phyloP scores from a whole-genome alignment of 805 yeast species.

The Metschnikowia sp. region DNA sequence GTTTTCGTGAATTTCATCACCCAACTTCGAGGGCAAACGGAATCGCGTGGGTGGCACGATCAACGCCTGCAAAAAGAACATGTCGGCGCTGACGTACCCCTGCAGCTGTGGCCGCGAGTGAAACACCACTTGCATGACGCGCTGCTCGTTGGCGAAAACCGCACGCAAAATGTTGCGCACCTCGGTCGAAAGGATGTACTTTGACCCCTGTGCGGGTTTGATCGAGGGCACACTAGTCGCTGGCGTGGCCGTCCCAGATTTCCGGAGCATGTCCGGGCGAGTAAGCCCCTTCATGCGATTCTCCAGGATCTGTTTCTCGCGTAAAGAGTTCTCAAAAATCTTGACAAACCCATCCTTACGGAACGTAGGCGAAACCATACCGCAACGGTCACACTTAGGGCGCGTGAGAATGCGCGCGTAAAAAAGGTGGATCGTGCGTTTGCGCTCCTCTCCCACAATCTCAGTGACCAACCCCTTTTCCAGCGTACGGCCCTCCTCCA shows the following conservation, averaged over 20 bases:
- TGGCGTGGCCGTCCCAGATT: constrained; percentile 24
- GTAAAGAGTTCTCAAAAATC: constrained; percentile 82
- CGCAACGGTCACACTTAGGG: constrained; percentile 93
- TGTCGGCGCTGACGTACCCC: constrained; percentile 59
- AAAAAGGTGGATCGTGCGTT: constrained; percentile 65
- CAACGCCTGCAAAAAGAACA: constrained; percentile 84
- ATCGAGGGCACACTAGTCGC: constrained; percentile 19
- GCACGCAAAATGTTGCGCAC: constrained; percentile 72
- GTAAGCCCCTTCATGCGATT: constrained; percentile 78
- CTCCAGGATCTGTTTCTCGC: constrained; percentile 74
- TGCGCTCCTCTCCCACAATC: constrained; percentile 83
- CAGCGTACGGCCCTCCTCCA: constrained; percentile 71
- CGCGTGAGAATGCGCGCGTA: constrained; percentile 70
- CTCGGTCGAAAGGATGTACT: constrained; percentile 85
- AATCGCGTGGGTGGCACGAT: constrained; percentile 97
- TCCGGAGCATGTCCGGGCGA: constrained; percentile 64
- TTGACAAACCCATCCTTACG: constrained; percentile 94
- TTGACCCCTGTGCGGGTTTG: constrained; percentile 67
- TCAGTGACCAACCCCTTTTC: constrained; percentile 74
- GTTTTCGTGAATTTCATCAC: constrained; percentile 95
- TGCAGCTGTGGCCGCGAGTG: constrained; percentile 68
- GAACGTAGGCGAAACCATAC: constrained; percentile 89
- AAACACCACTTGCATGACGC: constrained; percentile 67
- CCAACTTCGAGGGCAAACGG: constrained; percentile 93
- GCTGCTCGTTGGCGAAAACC: constrained; percentile 72